Conservation (phyloP, 108 stramenopile genomes). For the Pseudonitzschia pungens region DNA sequence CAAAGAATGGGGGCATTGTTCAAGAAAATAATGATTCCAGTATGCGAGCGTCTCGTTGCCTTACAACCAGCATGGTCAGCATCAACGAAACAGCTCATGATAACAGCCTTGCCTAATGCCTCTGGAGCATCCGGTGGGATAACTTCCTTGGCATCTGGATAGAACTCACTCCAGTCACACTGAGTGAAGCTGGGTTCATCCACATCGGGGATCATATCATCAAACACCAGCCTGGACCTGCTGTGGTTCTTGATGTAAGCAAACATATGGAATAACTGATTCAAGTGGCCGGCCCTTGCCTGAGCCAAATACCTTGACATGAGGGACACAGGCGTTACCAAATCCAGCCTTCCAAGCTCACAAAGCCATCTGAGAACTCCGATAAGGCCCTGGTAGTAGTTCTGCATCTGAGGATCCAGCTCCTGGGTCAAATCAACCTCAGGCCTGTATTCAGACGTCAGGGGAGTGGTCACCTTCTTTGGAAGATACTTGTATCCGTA, state of each 20-base stretch:
- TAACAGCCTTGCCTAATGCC: not conserved
- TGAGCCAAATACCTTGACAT: constrained; percentile 36
- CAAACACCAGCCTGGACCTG: constrained; percentile 36
- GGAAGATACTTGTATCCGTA: not conserved
- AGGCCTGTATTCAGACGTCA: not conserved
- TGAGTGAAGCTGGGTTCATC: not conserved
- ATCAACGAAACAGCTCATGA: constrained; percentile 45
- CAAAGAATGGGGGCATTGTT: constrained; percentile 53
- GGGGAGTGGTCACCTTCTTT: not conserved
- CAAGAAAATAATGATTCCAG: constrained; percentile 55
- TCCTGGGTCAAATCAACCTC: constrained; percentile 27
- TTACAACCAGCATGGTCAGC: constrained; percentile 50
- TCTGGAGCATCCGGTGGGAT: not conserved
- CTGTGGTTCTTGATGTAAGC: constrained; percentile 27
- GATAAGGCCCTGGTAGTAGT: constrained; percentile 38
- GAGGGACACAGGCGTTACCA: constrained; percentile 44
- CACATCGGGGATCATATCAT: constrained; percentile 9
- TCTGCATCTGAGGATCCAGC: constrained; percentile 16
- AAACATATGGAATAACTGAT: constrained; percentile 38
- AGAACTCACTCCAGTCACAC: not conserved
- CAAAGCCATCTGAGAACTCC: constrained; percentile 56
- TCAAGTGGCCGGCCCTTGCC: constrained; percentile 46
- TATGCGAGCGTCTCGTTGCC: constrained; percentile 49
- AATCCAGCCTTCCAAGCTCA: constrained; percentile 51
- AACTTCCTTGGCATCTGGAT: not conserved